These are phyloP conservation scores for Aurinia saxatilis DNA, from an alignment of 345 rosid species.

Conservation along the genomic window DNA sequence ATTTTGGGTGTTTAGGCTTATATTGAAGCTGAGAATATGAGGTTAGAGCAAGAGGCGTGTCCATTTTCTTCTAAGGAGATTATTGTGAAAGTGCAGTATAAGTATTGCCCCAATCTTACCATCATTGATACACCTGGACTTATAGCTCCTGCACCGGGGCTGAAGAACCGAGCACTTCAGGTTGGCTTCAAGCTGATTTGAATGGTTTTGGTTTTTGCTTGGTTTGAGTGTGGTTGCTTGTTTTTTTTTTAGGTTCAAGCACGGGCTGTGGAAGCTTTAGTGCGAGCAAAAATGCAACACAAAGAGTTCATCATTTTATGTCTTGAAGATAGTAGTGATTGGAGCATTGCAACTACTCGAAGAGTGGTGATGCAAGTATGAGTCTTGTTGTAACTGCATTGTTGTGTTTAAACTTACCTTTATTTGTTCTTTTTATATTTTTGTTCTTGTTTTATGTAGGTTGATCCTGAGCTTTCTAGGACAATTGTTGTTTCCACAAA, in stretches of 20 bases:
- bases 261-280: conserved; percentile 83
- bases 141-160: conserved; percentile 84
- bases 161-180: conserved; percentile 70
- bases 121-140: conserved; percentile 95
- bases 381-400: not conserved
- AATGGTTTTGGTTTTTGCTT: not conserved
- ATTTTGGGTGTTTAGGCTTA: conserved; percentile 38
- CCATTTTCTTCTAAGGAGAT: conserved; percentile 85
- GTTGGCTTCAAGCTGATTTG: conserved; percentile 20
- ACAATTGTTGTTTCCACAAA: conserved; percentile 85
- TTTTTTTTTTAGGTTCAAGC: conserved; percentile 63
- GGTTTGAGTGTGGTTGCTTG: not conserved
- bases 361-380: conserved; percentile 92
- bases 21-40: conserved; percentile 84
- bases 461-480: conserved; percentile 94
- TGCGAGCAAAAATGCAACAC: conserved; percentile 92
- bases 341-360: conserved; percentile 93
- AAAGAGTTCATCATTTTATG: conserved; percentile 85
- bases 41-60: conserved; percentile 65
- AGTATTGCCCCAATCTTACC: conserved; percentile 84
- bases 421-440: not conserved
- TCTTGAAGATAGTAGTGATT: conserved; percentile 95
- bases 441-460: conserved; percentile 36
- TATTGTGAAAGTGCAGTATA: conserved; percentile 68
- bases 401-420: not conserved